phyloP scores from a whole-genome alignment of 257 asterid species.

The Capsicum chinense region DNA sequence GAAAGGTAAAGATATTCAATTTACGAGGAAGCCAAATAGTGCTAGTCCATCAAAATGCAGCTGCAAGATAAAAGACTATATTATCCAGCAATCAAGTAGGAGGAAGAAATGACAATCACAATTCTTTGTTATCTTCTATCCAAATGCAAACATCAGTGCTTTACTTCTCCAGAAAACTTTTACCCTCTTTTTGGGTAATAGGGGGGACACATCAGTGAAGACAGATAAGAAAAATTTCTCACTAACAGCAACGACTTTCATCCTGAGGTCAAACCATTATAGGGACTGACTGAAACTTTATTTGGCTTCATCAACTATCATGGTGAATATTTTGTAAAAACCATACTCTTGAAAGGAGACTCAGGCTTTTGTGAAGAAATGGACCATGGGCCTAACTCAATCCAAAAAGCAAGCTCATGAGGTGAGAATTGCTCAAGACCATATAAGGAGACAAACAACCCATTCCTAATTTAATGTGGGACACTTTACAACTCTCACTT shows the following conservation, averaged over 20 bases:
- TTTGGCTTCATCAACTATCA: background rate
- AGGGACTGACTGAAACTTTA: background rate
- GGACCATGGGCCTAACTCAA: background rate
- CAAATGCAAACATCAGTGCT: constrained; percentile 15
- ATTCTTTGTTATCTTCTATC: constrained; percentile 6
- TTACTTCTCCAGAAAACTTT: constrained; percentile 10
- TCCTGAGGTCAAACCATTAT: background rate
- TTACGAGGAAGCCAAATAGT: constrained; percentile 8
- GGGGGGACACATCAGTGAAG: background rate
- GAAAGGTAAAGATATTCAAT: constrained; percentile 7
- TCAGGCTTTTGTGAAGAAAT: background rate
- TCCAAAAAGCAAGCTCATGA: background rate
- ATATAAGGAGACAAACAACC: background rate
- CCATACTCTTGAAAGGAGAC: background rate
- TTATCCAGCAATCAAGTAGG: background rate
- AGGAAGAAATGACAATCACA: background rate
- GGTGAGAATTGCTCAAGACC: background rate
- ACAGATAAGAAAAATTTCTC: background rate
- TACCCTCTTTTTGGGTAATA: background rate
- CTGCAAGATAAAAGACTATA: constrained; percentile 16
- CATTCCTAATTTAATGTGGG: background rate
- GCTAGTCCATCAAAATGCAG: constrained; percentile 22
- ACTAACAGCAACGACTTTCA: background rate
- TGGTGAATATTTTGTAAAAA: background rate
- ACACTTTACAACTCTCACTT: background rate